Evolutionary conservation across 441 rosid genomes (phyloP).

Genomic region (Mallotus repandus): DNA sequence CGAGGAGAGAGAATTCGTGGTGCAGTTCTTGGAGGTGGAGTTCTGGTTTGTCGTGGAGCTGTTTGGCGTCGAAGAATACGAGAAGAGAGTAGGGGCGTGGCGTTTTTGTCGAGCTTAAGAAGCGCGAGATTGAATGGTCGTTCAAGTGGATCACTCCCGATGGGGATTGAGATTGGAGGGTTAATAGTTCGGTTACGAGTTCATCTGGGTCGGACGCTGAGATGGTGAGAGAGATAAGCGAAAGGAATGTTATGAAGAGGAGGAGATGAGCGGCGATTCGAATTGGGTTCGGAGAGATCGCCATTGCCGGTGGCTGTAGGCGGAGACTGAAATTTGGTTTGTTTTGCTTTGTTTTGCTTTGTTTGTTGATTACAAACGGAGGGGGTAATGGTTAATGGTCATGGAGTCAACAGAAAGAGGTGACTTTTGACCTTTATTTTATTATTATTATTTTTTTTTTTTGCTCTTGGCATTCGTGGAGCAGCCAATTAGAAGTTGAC

Average conservation of each 20-base stretch:
- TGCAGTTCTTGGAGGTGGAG: conserved; percentile 67
- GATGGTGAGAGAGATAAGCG: conserved; percentile 4
- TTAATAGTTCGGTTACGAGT: conserved; percentile 45
- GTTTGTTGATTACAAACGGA: not conserved
- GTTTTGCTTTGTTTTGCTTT: too few species aligned
- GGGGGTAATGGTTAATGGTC: too few species aligned
- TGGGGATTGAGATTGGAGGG: conserved; percentile 54
- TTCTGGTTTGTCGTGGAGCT: conserved; percentile 74
- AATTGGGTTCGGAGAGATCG: conserved; percentile 23
- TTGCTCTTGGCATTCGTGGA: not conserved
- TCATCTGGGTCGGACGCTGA: conserved; percentile 38
- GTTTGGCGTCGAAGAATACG: conserved; percentile 87
- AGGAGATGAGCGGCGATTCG: conserved; percentile 18
- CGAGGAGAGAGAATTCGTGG: conserved; percentile 63
- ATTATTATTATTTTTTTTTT: too few species aligned
- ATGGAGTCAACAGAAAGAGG: too few species aligned
- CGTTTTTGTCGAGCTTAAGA: conserved; percentile 56
- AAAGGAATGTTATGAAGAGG: not conserved
- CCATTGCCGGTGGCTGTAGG: conserved; percentile 35
- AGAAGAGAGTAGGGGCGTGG: conserved; percentile 75
- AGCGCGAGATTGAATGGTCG: conserved; percentile 68
- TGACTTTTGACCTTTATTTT: too few species aligned
- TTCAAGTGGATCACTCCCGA: conserved; percentile 74
- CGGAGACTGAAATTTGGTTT: not conserved
- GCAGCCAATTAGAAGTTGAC: not conserved